Conservation (phyloP, 352 stramenopile species). For the Globisporangium canariense region DNA sequence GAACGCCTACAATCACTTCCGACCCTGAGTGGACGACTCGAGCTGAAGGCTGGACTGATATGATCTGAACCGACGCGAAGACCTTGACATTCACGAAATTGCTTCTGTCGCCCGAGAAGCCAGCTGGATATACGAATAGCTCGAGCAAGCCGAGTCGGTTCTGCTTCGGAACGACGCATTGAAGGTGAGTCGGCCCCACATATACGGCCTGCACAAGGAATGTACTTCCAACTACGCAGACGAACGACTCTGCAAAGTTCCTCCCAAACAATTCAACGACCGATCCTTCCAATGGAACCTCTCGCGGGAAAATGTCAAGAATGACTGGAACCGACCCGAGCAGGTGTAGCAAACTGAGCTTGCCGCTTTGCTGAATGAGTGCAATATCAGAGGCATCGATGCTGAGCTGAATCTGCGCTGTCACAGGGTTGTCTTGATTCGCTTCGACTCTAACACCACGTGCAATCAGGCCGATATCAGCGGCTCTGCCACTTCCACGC, state of each 20-base stretch:
- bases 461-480: conserved; percentile 14
- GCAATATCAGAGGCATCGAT: neutral
- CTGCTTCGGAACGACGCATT: conserved; percentile 14
- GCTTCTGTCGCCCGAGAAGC: conserved; percentile 1
- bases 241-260: conserved; percentile 16
- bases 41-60: neutral
- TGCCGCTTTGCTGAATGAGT: neutral
- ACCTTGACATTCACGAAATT: conserved; percentile 12
- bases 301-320: conserved; percentile 11
- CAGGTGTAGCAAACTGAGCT: conserved; percentile 14
- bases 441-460: conserved; percentile 2
- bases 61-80: neutral
- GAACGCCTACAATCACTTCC: conserved; percentile 5
- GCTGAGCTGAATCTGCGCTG: conserved; percentile 7
- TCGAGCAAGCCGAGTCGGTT: conserved; percentile 10
- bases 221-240: conserved; percentile 13
- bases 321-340: conserved; percentile 15
- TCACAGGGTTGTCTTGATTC: conserved; percentile 18
- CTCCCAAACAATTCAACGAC: conserved; percentile 13
- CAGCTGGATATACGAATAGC: conserved; percentile 17
- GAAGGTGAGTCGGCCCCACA: conserved; percentile 7
- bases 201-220: conserved; percentile 5
- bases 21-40: conserved; percentile 3
- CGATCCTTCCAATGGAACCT: conserved; percentile 18
- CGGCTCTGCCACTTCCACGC: conserved; percentile 12